Evolutionary conservation across 805 yeast genomes (phyloP).

Genomic region (Cyberlindnera misumaiensis): DNA sequence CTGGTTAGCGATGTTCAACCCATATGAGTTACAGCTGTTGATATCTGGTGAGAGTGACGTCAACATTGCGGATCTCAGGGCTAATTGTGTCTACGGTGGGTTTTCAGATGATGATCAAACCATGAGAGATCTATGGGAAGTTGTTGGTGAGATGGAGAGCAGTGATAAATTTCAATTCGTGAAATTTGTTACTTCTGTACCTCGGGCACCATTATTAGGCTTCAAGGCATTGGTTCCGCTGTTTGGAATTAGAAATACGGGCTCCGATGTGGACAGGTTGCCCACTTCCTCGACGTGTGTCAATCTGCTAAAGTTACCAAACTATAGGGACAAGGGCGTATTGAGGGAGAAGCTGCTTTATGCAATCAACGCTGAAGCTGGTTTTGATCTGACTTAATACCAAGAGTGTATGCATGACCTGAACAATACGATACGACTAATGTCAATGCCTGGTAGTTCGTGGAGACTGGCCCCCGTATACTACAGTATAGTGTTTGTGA

Average conservation of each 20-base stretch:
- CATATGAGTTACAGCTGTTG: slow-evolving; percentile 76
- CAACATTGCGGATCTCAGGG: slow-evolving; percentile 60
- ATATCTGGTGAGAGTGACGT: slow-evolving; percentile 67
- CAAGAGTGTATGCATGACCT: background rate
- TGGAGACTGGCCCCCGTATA: too few species aligned
- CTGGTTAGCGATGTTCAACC: slow-evolving; percentile 84
- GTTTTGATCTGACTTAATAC: slow-evolving; percentile 59
- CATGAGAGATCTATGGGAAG: slow-evolving; percentile 63
- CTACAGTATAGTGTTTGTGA: background rate
- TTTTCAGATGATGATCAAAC: slow-evolving; percentile 51
- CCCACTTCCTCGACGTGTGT: slow-evolving; percentile 96
- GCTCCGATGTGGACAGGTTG: slow-evolving; percentile 36
- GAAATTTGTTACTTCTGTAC: slow-evolving; percentile 87
- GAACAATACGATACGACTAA: too few species aligned
- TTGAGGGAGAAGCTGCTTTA: slow-evolving; percentile 62
- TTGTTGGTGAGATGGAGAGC: slow-evolving; percentile 58
- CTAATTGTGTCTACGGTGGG: slow-evolving; percentile 62
- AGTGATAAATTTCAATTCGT: slow-evolving; percentile 61
- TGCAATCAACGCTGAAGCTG: slow-evolving; percentile 76
- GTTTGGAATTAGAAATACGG: slow-evolving; percentile 74
- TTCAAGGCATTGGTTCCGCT: slow-evolving; percentile 66
- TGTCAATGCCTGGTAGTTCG: too few species aligned
- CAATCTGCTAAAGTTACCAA: slow-evolving; percentile 79
- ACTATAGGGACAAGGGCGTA: slow-evolving; percentile 55
- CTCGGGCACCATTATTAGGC: slow-evolving; percentile 87